A percentile compares a stretch with the other conserved stretches of the same genome.
Conservation (phyloP, 139 green algal species). For the Chara braunii region DNA sequence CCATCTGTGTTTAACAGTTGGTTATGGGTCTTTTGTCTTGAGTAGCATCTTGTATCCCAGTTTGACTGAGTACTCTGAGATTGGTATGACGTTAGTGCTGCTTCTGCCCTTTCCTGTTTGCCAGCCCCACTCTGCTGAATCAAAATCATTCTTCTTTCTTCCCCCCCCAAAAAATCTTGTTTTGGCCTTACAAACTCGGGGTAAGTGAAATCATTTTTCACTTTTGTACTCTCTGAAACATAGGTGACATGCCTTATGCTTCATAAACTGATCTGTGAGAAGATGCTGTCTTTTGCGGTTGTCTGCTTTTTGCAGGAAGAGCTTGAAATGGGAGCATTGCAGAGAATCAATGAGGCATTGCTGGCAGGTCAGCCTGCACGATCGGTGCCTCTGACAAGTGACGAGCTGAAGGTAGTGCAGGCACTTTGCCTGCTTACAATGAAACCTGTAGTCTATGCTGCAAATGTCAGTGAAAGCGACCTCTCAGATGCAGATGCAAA, state of each 20-base stretch:
- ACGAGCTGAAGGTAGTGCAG: constrained; percentile 53
- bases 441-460: constrained; percentile 54
- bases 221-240: too few relatives aligned
- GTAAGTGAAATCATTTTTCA: too few relatives aligned
- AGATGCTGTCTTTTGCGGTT: not conserved
- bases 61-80: too few relatives aligned
- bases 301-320: constrained; percentile 23
- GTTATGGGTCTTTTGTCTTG: too few relatives aligned
- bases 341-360: constrained; percentile 52
- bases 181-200: not conserved
- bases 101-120: not conserved
- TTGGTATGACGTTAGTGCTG: too few relatives aligned
- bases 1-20: too few relatives aligned
- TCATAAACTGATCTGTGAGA: too few relatives aligned
- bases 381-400: constrained; percentile 58
- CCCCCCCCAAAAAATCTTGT: not conserved
- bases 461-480: constrained; percentile 87
- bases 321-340: constrained; percentile 60
- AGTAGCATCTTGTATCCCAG: too few relatives aligned
- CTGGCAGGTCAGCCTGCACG: constrained; percentile 67
- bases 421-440: constrained; percentile 44
- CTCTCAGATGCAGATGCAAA: constrained; percentile 72
- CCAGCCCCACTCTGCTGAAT: not conserved
- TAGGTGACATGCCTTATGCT: too few relatives aligned
- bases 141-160: not conserved